Percentiles rank a stretch among this genome's conserved stretches.
Evolutionary conservation across 345 rosid genomes (phyloP).

Genomic region (Erysimum cheiranthoides): DNA sequence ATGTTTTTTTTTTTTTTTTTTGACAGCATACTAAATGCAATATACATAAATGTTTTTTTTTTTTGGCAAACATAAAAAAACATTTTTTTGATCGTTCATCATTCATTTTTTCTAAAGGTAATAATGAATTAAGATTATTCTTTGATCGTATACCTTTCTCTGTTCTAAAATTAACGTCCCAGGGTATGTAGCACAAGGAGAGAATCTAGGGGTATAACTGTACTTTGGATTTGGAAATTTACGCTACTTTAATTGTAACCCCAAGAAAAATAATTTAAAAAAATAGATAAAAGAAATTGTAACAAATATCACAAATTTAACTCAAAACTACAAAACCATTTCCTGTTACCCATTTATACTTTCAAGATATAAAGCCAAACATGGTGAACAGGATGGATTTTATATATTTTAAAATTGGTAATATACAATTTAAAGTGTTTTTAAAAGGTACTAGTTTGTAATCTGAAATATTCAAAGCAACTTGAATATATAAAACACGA

Average conservation of each 20-base stretch:
- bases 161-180: neutral
- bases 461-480: neutral
- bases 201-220: conserved; percentile 24
- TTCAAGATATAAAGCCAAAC: neutral
- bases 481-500: neutral
- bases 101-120: conserved; percentile 10
- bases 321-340: neutral
- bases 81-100: too few species aligned
- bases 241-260: neutral
- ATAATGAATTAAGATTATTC: neutral
- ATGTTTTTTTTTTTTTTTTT: neutral
- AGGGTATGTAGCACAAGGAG: neutral
- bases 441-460: too few species aligned
- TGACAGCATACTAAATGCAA: neutral
- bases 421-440: neutral
- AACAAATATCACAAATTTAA: neutral
- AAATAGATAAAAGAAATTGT: neutral
- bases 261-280: too few species aligned
- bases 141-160: neutral
- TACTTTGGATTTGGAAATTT: neutral
- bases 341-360: neutral
- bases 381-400: neutral
- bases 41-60: neutral
- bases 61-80: too few species aligned
- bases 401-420: neutral